Evolutionary conservation across 2,329 filamentous ascomycete genomes (phyloP), one percentile per base, ranked within the genome.

Genomic region (Botrytis medusae): DNA sequence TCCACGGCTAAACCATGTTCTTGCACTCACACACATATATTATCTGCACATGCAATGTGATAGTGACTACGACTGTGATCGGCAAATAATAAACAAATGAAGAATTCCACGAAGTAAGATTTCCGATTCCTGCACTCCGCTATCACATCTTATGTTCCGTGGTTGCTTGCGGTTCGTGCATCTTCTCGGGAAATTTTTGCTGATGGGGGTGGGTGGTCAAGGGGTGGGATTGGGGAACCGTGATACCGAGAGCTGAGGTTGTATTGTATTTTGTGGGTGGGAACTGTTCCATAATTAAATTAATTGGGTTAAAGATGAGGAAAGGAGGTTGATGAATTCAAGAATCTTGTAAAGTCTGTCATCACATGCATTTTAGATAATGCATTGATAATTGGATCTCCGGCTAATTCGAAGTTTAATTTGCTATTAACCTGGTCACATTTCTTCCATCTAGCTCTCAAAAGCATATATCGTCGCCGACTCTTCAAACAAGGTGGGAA

Each of bases 11-110:
- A 68, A 68, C 64, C 64, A 68, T 68, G 64, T 22, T 68, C 64
- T 16, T 25, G 54, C 64, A 54, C 46, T 34, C 64, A 68, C 46
- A 54, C 64, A n/a, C 25, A 54, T 54, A 29, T 37, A 44, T 29
- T 29, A 68, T 68, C 46, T 68, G 64, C 64, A 68, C 64, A 68
- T 68, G 64, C 64, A 68, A 57, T 54, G 64, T 68, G 64, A 68
- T 68, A 64, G 64, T 68, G 46, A 68, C 64, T 68, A 40, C 64
- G 46, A 68, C 64, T 40, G 64, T 68, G 64, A 68, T 68, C 64
- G 64, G 46, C 64, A 54, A 54, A 54, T 54, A n/a, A 25, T 40
- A 40, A 54, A 40, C 37, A 54, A 54, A 54, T 68, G 34, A 54
- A 54, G 9, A n/a, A 48, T 12, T 37, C 18, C n/a, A 37, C 37